Percentiles rank a stretch among this genome's conserved stretches.
These are phyloP conservation scores for Curvularia hawaiiensis DNA, from an alignment of 2,329 filamentous ascomycete species.

Conservation along the genomic window DNA sequence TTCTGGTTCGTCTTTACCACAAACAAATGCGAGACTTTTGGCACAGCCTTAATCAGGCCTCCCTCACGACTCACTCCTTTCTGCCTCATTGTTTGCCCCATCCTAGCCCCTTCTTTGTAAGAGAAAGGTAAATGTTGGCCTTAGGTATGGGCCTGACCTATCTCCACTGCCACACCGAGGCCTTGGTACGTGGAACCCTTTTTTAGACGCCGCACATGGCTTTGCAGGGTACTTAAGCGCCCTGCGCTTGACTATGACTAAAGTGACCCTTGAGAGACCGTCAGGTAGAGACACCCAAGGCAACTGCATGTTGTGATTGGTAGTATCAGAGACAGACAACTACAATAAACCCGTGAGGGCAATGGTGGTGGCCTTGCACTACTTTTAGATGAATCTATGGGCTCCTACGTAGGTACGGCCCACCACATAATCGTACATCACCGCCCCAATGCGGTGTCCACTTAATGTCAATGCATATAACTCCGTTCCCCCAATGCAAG, in stretches of 20 bases:
- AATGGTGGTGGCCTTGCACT: background rate
- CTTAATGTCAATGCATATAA: background rate
- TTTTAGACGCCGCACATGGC: conserved; percentile 10
- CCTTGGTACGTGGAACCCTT: background rate
- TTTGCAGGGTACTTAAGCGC: conserved; percentile 7
- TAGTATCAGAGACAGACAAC: background rate
- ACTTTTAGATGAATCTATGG: background rate
- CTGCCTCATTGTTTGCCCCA: background rate
- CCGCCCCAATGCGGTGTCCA: background rate
- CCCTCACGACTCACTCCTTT: background rate
- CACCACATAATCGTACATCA: background rate
- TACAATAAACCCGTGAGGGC: background rate
- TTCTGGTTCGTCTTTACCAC: too few species aligned
- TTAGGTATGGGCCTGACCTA: background rate
- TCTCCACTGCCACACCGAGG: conserved; percentile 6
- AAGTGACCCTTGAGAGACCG: conserved; percentile 2
- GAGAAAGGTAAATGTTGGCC: conserved; percentile 2
- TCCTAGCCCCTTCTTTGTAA: too few species aligned
- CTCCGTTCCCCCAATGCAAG: background rate
- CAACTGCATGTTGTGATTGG: background rate
- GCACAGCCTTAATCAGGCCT: background rate
- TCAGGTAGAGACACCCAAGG: background rate
- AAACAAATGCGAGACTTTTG: background rate
- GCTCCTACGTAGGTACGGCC: background rate
- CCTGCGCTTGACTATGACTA: background rate